Evolutionary conservation across 106 monocot genomes (phyloP).

Genomic region (Allium cepa): DNA sequence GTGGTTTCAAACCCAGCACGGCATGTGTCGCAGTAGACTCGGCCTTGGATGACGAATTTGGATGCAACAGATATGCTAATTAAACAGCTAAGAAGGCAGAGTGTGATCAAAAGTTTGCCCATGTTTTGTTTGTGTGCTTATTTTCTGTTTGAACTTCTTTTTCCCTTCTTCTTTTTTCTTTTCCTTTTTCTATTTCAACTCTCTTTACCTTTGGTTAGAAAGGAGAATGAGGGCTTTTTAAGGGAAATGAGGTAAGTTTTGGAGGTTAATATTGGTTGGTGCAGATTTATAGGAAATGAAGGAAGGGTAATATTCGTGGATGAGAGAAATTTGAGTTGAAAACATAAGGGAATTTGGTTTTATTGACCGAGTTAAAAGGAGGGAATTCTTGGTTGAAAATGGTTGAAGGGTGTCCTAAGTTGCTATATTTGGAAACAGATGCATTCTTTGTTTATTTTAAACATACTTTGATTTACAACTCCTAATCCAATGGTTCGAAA

Average conservation of each 20-base stretch:
- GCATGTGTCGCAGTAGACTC: conserved; percentile 36
- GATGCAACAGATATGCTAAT: not conserved
- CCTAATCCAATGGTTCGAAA: no score
- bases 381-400: not conserved
- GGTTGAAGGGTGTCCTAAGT: not conserved
- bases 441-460: no score
- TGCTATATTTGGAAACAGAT: no score
- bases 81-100: conserved; percentile 8
- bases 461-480: no score
- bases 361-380: not conserved
- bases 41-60: conserved; percentile 18
- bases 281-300: not conserved
- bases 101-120: not conserved
- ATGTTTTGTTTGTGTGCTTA: not conserved
- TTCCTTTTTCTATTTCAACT: no score
- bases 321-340: not conserved
- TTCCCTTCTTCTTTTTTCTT: not conserved
- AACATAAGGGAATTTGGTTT: not conserved
- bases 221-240: not conserved
- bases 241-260: not conserved
- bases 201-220: not conserved
- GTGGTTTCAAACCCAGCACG: conserved; percentile 50
- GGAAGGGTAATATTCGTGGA: not conserved
- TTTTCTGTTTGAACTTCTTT: not conserved
- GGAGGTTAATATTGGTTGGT: not conserved